Evolutionary conservation across 305 asterid species (phyloP).

Genomic region (Lippia alba): DNA sequence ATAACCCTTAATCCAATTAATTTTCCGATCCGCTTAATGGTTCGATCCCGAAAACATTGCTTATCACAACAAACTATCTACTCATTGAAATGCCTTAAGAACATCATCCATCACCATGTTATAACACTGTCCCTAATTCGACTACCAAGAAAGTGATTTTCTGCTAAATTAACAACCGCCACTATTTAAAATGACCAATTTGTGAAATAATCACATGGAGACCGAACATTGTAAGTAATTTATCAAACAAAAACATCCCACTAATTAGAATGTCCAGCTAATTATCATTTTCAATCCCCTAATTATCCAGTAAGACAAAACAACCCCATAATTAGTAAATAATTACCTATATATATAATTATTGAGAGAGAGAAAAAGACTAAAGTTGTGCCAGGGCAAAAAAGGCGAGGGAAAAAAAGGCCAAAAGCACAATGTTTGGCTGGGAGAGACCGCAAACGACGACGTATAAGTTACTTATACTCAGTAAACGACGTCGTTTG

Average conservation of each 20-base stretch:
- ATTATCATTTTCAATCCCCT: constrained; percentile 28
- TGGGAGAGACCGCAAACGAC: constrained; percentile 37
- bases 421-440: constrained; percentile 28
- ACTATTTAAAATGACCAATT: background rate
- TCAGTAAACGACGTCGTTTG: constrained; percentile 32
- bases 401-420: constrained; percentile 29
- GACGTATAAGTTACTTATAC: constrained; percentile 22
- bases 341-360: background rate
- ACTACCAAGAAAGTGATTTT: no score
- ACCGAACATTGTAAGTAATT: background rate
- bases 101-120: no score
- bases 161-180: no score
- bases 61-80: no score
- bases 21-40: no score
- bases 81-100: no score
- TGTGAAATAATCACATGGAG: constrained; percentile 25
- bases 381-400: background rate
- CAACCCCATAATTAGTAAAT: constrained; percentile 17
- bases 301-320: constrained; percentile 30
- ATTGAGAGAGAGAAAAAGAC: background rate
- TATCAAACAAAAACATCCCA: constrained; percentile 31
- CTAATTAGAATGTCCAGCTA: constrained; percentile 36
- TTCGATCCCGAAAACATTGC: no score
- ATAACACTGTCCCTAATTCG: no score
- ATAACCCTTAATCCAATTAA: no score